These are phyloP conservation scores for Fabrea salina DNA, from an alignment of 169 alveolate genomes.

Conservation along the genomic window DNA sequence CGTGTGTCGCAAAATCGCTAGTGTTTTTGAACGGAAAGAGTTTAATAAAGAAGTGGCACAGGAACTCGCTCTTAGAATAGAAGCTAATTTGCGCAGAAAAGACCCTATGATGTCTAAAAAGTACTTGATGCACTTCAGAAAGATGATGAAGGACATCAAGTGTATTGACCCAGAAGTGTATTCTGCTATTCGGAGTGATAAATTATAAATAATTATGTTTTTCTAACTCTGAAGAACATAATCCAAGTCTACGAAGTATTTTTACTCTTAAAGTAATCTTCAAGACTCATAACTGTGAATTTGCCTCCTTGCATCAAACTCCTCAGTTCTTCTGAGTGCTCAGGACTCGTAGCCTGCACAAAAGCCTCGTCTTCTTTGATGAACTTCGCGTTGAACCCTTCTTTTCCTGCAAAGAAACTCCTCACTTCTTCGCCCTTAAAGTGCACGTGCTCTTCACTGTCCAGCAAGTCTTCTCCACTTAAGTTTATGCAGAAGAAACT, in stretches of 20 bases:
- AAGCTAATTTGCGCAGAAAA: background rate
- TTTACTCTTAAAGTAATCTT: too few relatives aligned
- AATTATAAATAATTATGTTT: too few relatives aligned
- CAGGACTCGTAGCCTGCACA: background rate
- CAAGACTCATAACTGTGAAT: too few relatives aligned
- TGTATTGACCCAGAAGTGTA: background rate
- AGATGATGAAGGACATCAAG: slow-evolving; percentile 4
- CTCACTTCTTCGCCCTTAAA: slow-evolving; percentile 16
- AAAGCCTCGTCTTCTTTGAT: slow-evolving; percentile 21
- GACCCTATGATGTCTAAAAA: background rate
- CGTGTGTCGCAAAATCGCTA: slow-evolving; percentile 1
- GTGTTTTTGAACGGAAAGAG: background rate
- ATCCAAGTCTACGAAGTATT: too few relatives aligned
- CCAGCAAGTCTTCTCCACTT: background rate
- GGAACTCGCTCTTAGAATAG: background rate
- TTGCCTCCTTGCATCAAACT: too few relatives aligned
- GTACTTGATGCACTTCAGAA: background rate
- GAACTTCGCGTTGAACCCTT: background rate
- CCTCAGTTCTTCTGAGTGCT: background rate
- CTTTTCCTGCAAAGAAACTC: background rate
- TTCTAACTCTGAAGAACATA: too few relatives aligned
- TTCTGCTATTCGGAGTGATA: background rate
- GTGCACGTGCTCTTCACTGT: background rate
- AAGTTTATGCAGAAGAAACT: background rate
- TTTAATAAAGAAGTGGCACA: background rate